A percentile compares a stretch with the other conserved stretches of the same genome.
These are phyloP conservation scores for Aspergillus sp. DNA, from an alignment of 2,329 filamentous ascomycete genomes.

Conservation along the genomic window DNA sequence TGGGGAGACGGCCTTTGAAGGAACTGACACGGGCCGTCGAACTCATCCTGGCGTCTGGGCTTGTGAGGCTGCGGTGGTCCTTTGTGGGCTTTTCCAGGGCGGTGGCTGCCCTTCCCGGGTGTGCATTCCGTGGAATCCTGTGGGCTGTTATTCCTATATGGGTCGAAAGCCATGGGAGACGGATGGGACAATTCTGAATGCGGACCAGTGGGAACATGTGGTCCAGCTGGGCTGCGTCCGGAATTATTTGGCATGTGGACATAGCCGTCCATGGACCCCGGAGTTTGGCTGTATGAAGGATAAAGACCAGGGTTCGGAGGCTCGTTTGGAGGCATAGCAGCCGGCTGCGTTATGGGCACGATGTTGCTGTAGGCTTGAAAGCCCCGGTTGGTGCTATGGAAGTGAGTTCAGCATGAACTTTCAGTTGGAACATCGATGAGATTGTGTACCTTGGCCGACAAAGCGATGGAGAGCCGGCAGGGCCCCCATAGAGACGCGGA, in stretches of 20 bases:
- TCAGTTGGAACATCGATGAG: slow-evolving; percentile 1
- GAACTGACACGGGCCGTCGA: slow-evolving; percentile 78
- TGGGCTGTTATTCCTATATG: slow-evolving; percentile 20
- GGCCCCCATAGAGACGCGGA: slow-evolving; percentile 18
- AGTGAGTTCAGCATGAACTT: slow-evolving; percentile 9
- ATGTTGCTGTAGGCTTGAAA: slow-evolving; percentile 15
- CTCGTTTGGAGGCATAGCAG: no score
- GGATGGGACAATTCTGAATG: slow-evolving; percentile 28
- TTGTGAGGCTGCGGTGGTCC: slow-evolving; percentile 64
- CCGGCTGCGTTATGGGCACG: neutral
- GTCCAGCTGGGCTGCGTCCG: no score
- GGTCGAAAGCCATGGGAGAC: slow-evolving; percentile 20
- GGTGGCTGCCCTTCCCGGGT: slow-evolving; percentile 26
- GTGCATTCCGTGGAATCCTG: slow-evolving; percentile 25
- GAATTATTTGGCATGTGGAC: no score
- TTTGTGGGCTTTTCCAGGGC: slow-evolving; percentile 23
- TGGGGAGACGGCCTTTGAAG: slow-evolving; percentile 62
- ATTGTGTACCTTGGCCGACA: slow-evolving; percentile 29
- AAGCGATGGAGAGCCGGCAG: slow-evolving; percentile 20
- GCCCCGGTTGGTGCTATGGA: slow-evolving; percentile 22
- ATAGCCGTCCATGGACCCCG: no score
- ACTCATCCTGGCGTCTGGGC: slow-evolving; percentile 80
- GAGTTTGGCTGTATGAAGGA: no score
- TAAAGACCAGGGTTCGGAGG: no score
- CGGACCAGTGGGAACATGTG: slow-evolving; percentile 17